These are phyloP conservation scores for Microstroma glucosiphilum DNA, from an alignment of 1,284 basidiomycete genomes.

Conservation along the genomic window DNA sequence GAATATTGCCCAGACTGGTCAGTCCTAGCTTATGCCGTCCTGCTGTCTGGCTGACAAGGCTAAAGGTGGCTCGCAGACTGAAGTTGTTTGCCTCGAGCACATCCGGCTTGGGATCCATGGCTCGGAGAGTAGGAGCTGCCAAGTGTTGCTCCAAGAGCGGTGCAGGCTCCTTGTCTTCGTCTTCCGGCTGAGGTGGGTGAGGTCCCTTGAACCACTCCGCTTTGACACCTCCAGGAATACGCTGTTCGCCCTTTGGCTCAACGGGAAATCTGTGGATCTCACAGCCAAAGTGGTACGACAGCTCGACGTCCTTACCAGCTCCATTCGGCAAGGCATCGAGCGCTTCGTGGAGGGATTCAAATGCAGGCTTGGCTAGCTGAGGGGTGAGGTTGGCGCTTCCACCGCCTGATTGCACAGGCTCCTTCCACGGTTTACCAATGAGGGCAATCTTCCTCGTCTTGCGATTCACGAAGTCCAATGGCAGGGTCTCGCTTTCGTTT, in stretches of 20 bases:
- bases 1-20: not conserved
- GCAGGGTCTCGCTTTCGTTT: conserved; percentile 16
- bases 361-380: conserved; percentile 7
- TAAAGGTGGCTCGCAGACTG: not conserved
- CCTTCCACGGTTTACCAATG: conserved; percentile 11
- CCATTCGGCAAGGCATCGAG: not conserved
- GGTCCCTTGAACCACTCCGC: not conserved
- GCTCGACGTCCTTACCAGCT: not conserved
- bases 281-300: conserved; percentile 1
- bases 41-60: not conserved
- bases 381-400: conserved; percentile 17
- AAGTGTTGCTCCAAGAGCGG: not conserved
- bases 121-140: not conserved
- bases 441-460: conserved; percentile 9
- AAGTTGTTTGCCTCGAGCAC: conserved; percentile 3
- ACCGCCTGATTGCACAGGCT: conserved; percentile 14
- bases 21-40: not conserved
- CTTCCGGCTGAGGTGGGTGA: not conserved
- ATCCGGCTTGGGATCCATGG: conserved; percentile 1
- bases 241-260: not conserved
- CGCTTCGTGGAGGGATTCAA: not conserved
- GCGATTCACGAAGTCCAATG: not conserved
- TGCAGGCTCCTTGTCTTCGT: not conserved
- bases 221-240: not conserved
- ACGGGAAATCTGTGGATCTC: not conserved